Evolutionary conservation across 768 basidiomycete species (phyloP).

Genomic region (Amanita rimosa): DNA sequence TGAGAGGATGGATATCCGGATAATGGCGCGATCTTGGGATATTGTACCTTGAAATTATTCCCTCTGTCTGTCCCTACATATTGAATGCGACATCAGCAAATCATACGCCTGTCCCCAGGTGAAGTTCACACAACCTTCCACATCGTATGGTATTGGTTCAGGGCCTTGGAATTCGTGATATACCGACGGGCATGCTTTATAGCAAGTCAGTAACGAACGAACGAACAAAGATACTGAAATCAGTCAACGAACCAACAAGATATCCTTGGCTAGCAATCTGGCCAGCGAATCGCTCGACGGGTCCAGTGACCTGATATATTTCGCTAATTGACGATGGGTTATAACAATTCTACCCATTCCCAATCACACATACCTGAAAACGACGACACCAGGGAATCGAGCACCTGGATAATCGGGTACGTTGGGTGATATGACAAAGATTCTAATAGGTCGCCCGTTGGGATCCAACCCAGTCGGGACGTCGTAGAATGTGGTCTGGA

Average conservation of each 20-base stretch:
- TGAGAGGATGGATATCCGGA: not conserved
- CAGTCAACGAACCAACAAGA: conserved; percentile 51
- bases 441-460: conserved; percentile 54
- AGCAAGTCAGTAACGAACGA: not conserved
- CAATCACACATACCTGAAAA: conserved; percentile 78
- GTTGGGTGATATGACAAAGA: conserved; percentile 74
- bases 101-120: not conserved
- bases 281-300: conserved; percentile 86
- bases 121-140: conserved; percentile 41
- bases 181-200: conserved; percentile 64
- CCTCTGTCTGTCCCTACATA: conserved; percentile 41
- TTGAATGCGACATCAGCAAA: not conserved
- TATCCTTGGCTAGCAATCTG: conserved; percentile 84
- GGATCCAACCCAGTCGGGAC: conserved; percentile 57
- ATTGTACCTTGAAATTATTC: conserved; percentile 83
- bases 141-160: conserved; percentile 81
- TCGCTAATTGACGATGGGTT: conserved; percentile 37
- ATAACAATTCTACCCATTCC: no score
- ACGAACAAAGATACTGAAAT: not conserved
- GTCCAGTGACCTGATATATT: conserved; percentile 95
- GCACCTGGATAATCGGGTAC: conserved; percentile 80
- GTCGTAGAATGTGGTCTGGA: conserved; percentile 71
- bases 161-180: conserved; percentile 93
- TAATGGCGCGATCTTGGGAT: not conserved
- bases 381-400: conserved; percentile 82